Base-by-base conservation (phyloP, 176 grass and related monocot genomes). In the Lolium multiflorum region DNA sequence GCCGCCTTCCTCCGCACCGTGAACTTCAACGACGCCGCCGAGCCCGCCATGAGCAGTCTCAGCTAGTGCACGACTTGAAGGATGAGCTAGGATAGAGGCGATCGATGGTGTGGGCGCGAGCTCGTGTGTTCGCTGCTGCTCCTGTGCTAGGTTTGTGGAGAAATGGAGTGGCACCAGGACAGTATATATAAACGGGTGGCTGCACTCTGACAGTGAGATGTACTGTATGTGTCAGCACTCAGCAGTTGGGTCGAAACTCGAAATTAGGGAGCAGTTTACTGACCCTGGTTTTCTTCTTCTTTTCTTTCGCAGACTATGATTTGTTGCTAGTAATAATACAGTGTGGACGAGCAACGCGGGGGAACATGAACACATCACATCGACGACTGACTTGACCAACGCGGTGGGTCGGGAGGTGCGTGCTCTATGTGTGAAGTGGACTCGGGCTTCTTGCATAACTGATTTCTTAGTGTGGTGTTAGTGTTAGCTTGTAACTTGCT, bases 1-100 rank as follows among this genome's bases (percentile, higher is more conserved):
- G 91, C 73, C 13, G 84, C 52, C 21, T 20, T 50, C 74, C 91
- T 83, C 17, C 88, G 47, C 35, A 94, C 94, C 17, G 78, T 70
- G 82, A 96, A 94, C 67, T 21, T 93, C 59, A 93, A 58, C 43
- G 89, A 22, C 75, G 58, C 68, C 67, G 55, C 28, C 51, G 44
- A 7, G 20, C 13, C 2, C 17, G 64, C 62, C 68, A 74, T 52
- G 14, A 4, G 12, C 31, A 41, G 12, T 7, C n/a, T 47, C 37
- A 81, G 21, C 52, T 49, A 71, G 38, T 11, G 15, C 43, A 28
- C 52, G 44, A 35, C 9, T 0, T 12, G 9, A 9, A 51, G 11
- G n/a, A 60, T 1, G 49, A 11, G 39, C 6, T 28, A 44, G 18
- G 44, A 20, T 26, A 16, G 76, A 31, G 71, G 21, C 1, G 47